A percentile compares a stretch with the other conserved stretches of the same genome.
Conservation (phyloP, 2,329 filamentous ascomycete genomes). For the Boeremia exigua region DNA sequence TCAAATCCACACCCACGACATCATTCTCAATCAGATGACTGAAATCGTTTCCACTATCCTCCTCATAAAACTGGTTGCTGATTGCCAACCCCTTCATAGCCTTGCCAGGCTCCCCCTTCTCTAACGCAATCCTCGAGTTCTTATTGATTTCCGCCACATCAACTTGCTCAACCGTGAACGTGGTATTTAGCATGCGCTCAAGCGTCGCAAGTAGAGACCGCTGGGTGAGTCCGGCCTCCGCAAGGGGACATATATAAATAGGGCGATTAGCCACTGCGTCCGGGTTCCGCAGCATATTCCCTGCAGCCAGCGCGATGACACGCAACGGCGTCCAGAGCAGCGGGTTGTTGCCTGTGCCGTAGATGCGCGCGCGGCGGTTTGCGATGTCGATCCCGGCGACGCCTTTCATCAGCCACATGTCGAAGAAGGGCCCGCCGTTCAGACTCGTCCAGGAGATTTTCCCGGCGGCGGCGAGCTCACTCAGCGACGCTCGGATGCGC, state of each 20-base stretch:
- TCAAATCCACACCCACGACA: conserved; percentile 32
- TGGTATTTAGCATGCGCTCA: conserved; percentile 25
- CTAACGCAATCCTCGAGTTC: conserved; percentile 35
- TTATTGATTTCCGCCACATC: conserved; percentile 40
- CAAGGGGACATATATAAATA: conserved; percentile 38
- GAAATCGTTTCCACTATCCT: conserved; percentile 33
- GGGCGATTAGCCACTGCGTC: conserved; percentile 31
- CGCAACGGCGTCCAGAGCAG: conserved; percentile 43
- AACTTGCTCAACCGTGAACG: conserved; percentile 33
- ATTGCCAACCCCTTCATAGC: conserved; percentile 41
- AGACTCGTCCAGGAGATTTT: conserved; percentile 41
- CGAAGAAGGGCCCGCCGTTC: conserved; percentile 47
- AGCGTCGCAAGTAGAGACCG: conserved; percentile 32
- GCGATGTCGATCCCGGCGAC: conserved; percentile 44
- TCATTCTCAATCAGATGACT: conserved; percentile 39
- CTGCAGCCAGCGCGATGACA: conserved; percentile 33
- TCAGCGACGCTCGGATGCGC: conserved; percentile 34
- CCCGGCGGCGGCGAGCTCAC: conserved; percentile 26
- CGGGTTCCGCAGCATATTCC: conserved; percentile 40
- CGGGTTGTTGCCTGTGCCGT: conserved; percentile 39
- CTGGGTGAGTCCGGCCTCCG: conserved; percentile 31
- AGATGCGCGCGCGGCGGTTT: conserved; percentile 40
- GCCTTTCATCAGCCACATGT: conserved; percentile 49
- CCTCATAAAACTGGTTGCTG: conserved; percentile 45
- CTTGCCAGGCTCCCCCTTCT: conserved; percentile 31